phyloP scores from a whole-genome alignment of 768 basidiomycete species.

The Galerina marginata region DNA sequence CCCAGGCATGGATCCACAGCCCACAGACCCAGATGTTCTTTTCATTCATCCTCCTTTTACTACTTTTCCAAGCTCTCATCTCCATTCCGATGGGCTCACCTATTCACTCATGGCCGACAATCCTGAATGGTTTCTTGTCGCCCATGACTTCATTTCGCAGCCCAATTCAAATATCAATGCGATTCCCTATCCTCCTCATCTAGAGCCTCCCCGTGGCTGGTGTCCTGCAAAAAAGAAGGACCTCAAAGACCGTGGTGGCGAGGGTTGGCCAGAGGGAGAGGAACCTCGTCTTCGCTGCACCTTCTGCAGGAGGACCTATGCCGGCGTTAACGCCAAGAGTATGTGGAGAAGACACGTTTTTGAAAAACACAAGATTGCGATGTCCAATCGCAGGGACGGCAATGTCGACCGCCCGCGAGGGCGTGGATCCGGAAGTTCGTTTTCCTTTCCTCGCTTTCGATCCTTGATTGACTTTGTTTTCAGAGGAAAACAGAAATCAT shows the following conservation, averaged over 20 bases:
- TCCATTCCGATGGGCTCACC: constrained; percentile 68
- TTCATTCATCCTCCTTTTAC: constrained; percentile 81
- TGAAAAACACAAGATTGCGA: constrained; percentile 89
- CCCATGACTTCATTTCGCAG: constrained; percentile 63
- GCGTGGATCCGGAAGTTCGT: constrained; percentile 69
- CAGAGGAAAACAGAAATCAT: constrained; percentile 64
- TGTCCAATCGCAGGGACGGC: constrained; percentile 83
- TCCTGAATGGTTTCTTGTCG: constrained; percentile 79
- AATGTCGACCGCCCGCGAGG: constrained; percentile 62
- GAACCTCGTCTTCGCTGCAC: constrained; percentile 83
- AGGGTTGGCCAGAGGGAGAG: constrained; percentile 82
- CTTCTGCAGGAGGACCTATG: constrained; percentile 83
- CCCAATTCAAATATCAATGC: constrained; percentile 52
- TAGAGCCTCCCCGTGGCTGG: constrained; percentile 88
- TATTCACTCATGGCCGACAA: constrained; percentile 78
- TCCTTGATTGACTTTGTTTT: constrained; percentile 18
- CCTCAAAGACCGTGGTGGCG: constrained; percentile 67
- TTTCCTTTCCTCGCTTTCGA: constrained; percentile 6
- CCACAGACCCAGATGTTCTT: constrained; percentile 65
- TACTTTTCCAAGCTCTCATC: constrained; percentile 64
- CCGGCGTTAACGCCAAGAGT: constrained; percentile 87
- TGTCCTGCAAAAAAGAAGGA: constrained; percentile 87
- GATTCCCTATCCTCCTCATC: constrained; percentile 74
- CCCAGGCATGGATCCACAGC: constrained; percentile 69
- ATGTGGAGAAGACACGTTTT: constrained; percentile 92